Base-by-base conservation (phyloP, 257 asterid genomes). In the Nicotiana noctiflora region DNA sequence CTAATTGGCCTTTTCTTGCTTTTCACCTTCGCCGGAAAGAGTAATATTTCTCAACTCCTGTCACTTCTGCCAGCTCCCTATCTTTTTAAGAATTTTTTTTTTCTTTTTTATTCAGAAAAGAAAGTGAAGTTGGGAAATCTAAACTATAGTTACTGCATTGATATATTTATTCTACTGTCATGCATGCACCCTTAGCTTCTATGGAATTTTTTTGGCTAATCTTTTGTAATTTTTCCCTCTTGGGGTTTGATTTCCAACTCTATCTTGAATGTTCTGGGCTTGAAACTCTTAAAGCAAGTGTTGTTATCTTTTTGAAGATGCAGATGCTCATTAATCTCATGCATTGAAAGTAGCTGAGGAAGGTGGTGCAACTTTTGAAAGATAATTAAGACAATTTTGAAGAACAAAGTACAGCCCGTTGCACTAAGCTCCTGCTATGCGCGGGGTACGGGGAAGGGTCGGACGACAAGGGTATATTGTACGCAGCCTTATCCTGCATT, bases 281-380 rank as follows among this genome's bases (percentile, higher is more conserved):
- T 27, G 27, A 15, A 59, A 23, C 11, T 18, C 74, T 60, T 34
- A 1, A 32, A 68, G 8, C 0, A 44, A 57, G 46, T 57, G 63
- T 14, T 21, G 14, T 40, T 79, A 32, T 51, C 68, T 25, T 78
- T 37, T 44, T 18, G 13, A 59, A 60, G 52, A 75, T 81, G 88
- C 82, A 84, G 93, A 68, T 67, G 61, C 76, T 81, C 51, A 84
- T 70, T 85, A 37, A 80, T 84, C 44, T 37, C 85, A 85, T 46
- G 88, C 92, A 76, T 89, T 61, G 92, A 85, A 83, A 83, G 75
- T 83, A 56, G 89, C 40, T 19, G 83, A 82, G 40, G 81, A 12
- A 27, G 82, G 77, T 81, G 86, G 18, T 63, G 82, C 82, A 37
- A 37, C 44, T 37, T 37, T 37, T 37, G 44, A 37, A 37, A 37